Evolutionary conservation across 495 filamentous ascomycete species (phyloP).

Genomic region (Platismatia glauca): DNA sequence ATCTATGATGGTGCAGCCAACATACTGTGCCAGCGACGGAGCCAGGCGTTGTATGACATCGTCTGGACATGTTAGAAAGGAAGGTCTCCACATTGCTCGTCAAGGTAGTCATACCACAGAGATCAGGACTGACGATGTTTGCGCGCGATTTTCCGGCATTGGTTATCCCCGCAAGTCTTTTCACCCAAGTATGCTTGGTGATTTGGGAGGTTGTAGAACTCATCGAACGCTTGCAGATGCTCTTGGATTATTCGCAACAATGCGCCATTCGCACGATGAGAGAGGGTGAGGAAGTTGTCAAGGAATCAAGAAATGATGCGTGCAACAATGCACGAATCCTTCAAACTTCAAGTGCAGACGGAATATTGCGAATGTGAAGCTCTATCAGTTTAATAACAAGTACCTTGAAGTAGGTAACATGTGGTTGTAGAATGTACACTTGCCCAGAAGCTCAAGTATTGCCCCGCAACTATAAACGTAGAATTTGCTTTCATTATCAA

Average conservation of each 20-base stretch:
- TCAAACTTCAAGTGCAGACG: neutral
- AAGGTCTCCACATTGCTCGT: neutral
- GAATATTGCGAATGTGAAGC: neutral
- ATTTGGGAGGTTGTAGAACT: neutral
- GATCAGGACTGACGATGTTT: constrained; percentile 46
- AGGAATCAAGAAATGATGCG: neutral
- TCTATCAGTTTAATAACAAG: neutral
- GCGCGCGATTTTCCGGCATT: constrained; percentile 2
- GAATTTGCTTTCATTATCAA: neutral
- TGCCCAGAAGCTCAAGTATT: too few species aligned
- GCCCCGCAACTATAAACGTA: neutral
- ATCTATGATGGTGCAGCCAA: constrained; percentile 73
- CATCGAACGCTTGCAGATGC: constrained; percentile 4
- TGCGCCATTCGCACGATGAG: too few species aligned
- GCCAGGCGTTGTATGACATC: constrained; percentile 44
- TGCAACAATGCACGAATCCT: neutral
- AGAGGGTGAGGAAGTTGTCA: neutral
- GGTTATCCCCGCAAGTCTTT: neutral
- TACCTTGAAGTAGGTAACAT: too few species aligned
- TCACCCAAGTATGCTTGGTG: neutral
- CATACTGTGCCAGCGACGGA: constrained; percentile 51
- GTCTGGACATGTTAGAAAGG: constrained; percentile 29
- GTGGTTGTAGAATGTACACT: too few species aligned
- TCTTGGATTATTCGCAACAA: neutral
- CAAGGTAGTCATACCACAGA: constrained; percentile 47